Conservation (phyloP, 2,329 filamentous ascomycete genomes). For the Trichophyton mentagrophytes region DNA sequence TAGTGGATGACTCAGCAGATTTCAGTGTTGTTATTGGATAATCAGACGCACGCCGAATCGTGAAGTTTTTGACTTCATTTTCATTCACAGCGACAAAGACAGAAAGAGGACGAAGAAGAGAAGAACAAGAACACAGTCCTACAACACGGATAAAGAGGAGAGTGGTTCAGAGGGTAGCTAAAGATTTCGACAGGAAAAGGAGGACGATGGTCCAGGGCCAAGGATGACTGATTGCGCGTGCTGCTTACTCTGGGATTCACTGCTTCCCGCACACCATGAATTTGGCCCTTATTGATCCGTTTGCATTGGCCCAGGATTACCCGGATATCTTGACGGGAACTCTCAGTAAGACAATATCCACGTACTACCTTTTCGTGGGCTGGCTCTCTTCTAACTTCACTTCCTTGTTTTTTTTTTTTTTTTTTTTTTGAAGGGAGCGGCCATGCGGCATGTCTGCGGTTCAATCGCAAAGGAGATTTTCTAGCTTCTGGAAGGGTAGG, state of each 20-base stretch:
- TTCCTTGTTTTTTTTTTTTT: too few relatives aligned
- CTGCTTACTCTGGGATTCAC: neutral
- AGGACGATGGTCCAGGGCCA: neutral
- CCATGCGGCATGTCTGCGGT: conserved; percentile 58
- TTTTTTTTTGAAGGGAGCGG: conserved; percentile 38
- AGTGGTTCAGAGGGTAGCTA: neutral
- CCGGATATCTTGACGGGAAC: conserved; percentile 81
- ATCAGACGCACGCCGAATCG: neutral
- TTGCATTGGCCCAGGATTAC: conserved; percentile 66
- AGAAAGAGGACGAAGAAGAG: neutral
- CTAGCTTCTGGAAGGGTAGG: conserved; percentile 77
- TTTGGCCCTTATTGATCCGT: conserved; percentile 58
- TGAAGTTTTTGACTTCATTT: neutral
- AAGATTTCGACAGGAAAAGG: neutral
- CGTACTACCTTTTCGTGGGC: neutral
- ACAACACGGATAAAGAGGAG: neutral
- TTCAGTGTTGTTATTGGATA: neutral
- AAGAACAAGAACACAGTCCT: neutral
- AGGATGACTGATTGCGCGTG: neutral
- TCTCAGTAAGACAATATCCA: conserved; percentile 48
- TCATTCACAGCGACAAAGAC: neutral
- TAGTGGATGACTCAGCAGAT: neutral
- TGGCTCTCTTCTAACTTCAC: conserved; percentile 15
- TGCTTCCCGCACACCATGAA: conserved; percentile 42
- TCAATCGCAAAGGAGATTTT: conserved; percentile 89